Percentiles rank a stretch among this genome's conserved stretches.
These are phyloP conservation scores for Nicotiana attenuata DNA, from an alignment of 257 asterid species.

Conservation along the genomic window DNA sequence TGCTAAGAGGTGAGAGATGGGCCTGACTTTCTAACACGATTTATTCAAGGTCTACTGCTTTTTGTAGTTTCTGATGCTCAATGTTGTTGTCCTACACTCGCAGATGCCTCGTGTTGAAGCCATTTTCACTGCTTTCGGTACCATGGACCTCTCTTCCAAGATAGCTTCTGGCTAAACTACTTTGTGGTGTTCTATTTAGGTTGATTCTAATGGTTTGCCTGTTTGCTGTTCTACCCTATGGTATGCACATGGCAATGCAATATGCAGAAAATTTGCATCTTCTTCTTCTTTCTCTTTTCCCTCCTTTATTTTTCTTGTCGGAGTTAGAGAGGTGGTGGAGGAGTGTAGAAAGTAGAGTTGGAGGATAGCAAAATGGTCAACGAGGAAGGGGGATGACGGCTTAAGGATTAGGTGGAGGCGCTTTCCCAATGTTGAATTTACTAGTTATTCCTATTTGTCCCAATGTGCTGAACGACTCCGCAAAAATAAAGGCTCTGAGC, in stretches of 20 bases:
- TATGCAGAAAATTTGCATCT: neutral
- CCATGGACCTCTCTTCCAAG: constrained; percentile 31
- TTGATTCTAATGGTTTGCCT: constrained; percentile 34
- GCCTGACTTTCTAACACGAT: constrained; percentile 23
- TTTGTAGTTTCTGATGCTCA: constrained; percentile 33
- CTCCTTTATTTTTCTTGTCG: neutral
- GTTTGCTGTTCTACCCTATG: constrained; percentile 14
- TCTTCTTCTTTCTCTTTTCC: neutral
- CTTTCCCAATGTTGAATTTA: constrained; percentile 1
- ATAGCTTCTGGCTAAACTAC: constrained; percentile 26
- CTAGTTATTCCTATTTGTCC: constrained; percentile 11
- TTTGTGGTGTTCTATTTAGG: constrained; percentile 35
- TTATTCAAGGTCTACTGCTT: constrained; percentile 22
- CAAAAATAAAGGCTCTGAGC: neutral
- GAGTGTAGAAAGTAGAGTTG: neutral
- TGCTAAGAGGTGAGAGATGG: constrained; percentile 36
- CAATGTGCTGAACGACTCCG: neutral
- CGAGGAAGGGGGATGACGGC: neutral
- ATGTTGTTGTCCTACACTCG: constrained; percentile 37
- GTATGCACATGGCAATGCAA: constrained; percentile 15
- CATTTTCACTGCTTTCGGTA: constrained; percentile 34
- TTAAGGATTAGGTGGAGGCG: constrained; percentile 2
- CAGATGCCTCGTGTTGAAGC: constrained; percentile 40
- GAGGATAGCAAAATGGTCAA: neutral
- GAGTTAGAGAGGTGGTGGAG: neutral